Evolutionary conservation across 2,329 filamentous ascomycete genomes (phyloP).

Genomic region (Colletotrichum cordylinicola): DNA sequence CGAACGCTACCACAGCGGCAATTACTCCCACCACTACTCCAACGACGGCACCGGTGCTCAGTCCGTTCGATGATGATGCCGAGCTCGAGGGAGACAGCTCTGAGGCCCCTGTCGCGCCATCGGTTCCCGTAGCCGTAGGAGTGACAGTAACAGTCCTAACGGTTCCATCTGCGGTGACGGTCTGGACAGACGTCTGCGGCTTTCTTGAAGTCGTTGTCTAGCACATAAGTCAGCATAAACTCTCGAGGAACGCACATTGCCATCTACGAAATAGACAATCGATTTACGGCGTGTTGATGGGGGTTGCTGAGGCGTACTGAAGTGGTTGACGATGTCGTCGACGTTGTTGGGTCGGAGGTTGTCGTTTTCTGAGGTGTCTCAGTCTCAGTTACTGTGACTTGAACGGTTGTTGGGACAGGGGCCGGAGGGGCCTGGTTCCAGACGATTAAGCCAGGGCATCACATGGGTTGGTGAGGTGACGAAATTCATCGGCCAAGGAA

Average conservation of each 20-base stretch:
- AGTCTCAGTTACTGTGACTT: conserved; percentile 28
- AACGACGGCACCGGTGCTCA: conserved; percentile 54
- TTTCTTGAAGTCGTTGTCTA: neutral
- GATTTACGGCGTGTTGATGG: conserved; percentile 5
- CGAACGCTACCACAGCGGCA: conserved; percentile 44
- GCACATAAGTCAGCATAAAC: neutral
- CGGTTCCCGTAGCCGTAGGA: conserved; percentile 41
- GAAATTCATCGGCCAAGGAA: conserved; percentile 15
- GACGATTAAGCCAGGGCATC: conserved; percentile 23
- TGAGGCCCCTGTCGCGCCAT: conserved; percentile 14
- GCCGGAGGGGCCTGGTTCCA: conserved; percentile 29
- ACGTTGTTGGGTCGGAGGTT: conserved; percentile 30
- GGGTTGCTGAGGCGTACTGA: conserved; percentile 15
- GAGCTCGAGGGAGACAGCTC: neutral
- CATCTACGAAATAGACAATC: neutral
- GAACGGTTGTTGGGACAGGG: conserved; percentile 25
- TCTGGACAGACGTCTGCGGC: conserved; percentile 41
- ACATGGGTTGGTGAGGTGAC: conserved; percentile 7
- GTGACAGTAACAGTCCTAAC: conserved; percentile 61
- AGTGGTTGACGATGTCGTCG: conserved; percentile 19
- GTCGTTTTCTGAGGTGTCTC: conserved; percentile 41
- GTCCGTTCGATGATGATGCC: conserved; percentile 22
- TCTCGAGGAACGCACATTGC: neutral
- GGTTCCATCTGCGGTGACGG: conserved; percentile 59
- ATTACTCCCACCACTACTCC: conserved; percentile 46